Base-by-base conservation (phyloP, 495 filamentous ascomycete genomes). In the Achaetomiella virescens region DNA sequence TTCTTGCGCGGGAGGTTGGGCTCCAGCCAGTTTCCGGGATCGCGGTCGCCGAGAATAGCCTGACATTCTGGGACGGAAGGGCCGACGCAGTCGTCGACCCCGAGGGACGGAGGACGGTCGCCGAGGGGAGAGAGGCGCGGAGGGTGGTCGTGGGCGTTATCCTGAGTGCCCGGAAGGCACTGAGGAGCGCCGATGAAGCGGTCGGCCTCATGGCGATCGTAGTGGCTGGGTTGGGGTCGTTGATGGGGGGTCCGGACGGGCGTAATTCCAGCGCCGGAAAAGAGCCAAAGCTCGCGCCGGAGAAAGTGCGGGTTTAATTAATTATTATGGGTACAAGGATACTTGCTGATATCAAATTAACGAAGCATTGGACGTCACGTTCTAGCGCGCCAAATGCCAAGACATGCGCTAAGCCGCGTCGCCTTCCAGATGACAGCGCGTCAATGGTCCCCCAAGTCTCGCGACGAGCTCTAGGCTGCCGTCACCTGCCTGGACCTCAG, bases 11-110 rank as follows among this genome's bases (percentile, higher is more conserved):
- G 75, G 56, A 82, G 72, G 68, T 83, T 87, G 10, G 91, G 91
- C 31, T 84, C 79, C 18, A 97, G 86, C 91, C 91, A 97, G 63
- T 86, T 31, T 75, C 72, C 56, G 69, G 72, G 9, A 72, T 66
- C 1, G 86, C 74, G 27, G 88, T 88, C 44, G 85, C 85, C 48
- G 89, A 88, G 74, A 96, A 96, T 65, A 80, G 69, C 66, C 87
- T 79, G 59, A 67, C 73, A 73, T 71, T 61, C 33, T 61, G 49
- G 43, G 67, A 63, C 29, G 57, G 27, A n/a, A 54, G 20, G 36
- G 59, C 36, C 5, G 59, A 12, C 21, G 60, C 31, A 27, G 27
- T 48, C 33, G 57, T 48, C 33, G 57, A 46, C 20, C 48, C 38
- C 6, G 59, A 18, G 20, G 35, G 40, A 15, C 49, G 60, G 18